A percentile compares a stretch with the other conserved stretches of the same genome.
Conservation (phyloP, 2,329 filamentous ascomycete genomes). For the Aureobasidium mangrovei region DNA sequence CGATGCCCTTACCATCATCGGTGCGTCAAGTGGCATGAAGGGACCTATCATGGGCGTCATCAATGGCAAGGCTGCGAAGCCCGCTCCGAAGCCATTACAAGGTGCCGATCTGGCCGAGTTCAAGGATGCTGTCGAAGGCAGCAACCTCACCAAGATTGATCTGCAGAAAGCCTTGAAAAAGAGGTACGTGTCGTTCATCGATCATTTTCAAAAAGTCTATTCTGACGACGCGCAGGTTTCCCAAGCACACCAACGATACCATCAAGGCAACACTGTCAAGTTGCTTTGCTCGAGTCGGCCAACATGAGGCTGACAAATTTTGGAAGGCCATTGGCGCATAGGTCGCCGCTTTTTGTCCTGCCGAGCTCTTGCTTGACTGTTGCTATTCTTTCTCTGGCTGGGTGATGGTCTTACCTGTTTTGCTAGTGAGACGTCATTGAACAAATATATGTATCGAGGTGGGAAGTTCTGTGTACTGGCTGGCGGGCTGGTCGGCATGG, state of each 20-base stretch:
- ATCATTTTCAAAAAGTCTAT: slow-evolving; percentile 6
- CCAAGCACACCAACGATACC: slow-evolving; percentile 58
- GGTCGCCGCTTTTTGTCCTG: not conserved
- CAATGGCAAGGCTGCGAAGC: slow-evolving; percentile 28
- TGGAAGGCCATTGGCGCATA: slow-evolving; percentile 36
- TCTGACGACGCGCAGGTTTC: slow-evolving; percentile 43
- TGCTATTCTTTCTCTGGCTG: not conserved
- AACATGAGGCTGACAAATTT: slow-evolving; percentile 55
- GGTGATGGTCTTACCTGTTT: not conserved
- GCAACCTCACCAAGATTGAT: slow-evolving; percentile 63
- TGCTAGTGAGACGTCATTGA: not conserved
- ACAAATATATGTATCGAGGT: not conserved
- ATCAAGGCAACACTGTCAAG: slow-evolving; percentile 62
- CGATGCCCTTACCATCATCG: slow-evolving; percentile 20
- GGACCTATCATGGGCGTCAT: slow-evolving; percentile 26
- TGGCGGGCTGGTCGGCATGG: not conserved
- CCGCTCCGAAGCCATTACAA: slow-evolving; percentile 41
- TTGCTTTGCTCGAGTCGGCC: slow-evolving; percentile 55
- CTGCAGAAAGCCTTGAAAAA: slow-evolving; percentile 68
- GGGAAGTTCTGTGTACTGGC: not conserved
- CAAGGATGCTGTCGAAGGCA: slow-evolving; percentile 60
- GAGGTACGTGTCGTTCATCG: slow-evolving; percentile 35
- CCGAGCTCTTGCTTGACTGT: not conserved
- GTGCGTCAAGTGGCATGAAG: slow-evolving; percentile 25
- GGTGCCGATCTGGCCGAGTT: slow-evolving; percentile 56